Conservation (phyloP, 345 rosid genomes). For the Linum tenue region DNA sequence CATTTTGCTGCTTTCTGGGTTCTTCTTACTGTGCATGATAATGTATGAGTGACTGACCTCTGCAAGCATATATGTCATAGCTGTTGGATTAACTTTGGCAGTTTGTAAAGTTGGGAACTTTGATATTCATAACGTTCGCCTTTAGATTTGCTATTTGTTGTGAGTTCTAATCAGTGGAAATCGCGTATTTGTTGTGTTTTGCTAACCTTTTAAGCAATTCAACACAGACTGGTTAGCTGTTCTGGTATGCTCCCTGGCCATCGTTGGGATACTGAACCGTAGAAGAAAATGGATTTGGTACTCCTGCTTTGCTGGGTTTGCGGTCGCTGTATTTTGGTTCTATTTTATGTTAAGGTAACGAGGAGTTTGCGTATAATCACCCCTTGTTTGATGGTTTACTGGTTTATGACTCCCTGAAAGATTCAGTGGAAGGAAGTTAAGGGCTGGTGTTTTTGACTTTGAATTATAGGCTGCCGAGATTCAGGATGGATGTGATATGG, state of each 20-base stretch:
- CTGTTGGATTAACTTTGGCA: too few species aligned
- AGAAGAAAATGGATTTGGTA: slow-evolving; percentile 59
- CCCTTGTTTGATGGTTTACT: background rate
- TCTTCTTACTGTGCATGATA: background rate
- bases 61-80: too few species aligned
- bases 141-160: too few species aligned
- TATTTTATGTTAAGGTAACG: slow-evolving; percentile 67
- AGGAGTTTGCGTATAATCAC: background rate
- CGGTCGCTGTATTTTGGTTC: slow-evolving; percentile 68
- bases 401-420: background rate
- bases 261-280: slow-evolving; percentile 46
- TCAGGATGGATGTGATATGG: slow-evolving; percentile 87
- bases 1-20: background rate
- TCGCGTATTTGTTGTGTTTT: background rate
- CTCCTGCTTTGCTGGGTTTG: slow-evolving; percentile 44
- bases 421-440: background rate
- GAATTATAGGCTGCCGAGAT: slow-evolving; percentile 51
- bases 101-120: too few species aligned
- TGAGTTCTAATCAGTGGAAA: too few species aligned
- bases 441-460: slow-evolving; percentile 7
- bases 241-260: slow-evolving; percentile 52
- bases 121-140: too few species aligned
- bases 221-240: slow-evolving; percentile 66
- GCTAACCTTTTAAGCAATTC: slow-evolving; percentile 5
- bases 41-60: background rate